A percentile compares a stretch with the other conserved stretches of the same genome.
Conservation (phyloP, 441 rosid genomes). For the Erodium texanum region DNA sequence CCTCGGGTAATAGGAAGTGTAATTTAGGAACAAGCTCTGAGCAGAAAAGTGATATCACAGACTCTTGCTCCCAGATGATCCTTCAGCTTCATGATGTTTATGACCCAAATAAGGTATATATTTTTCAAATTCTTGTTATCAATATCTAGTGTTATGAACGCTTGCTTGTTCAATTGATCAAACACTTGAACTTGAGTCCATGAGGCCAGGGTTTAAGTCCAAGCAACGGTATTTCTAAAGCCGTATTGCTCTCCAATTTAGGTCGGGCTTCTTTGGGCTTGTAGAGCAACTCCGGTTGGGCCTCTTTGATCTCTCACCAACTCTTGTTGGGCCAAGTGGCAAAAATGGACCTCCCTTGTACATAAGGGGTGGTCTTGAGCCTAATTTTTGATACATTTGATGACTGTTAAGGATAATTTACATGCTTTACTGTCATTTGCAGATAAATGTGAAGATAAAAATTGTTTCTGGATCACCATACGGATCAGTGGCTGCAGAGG, state of each 20-base stretch:
- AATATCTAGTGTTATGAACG: background rate
- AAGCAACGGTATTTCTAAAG: no score
- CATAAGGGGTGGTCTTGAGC: no score
- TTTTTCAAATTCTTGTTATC: background rate
- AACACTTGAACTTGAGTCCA: no score
- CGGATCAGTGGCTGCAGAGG: constrained; percentile 86
- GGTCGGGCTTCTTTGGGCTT: no score
- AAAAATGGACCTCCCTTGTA: no score
- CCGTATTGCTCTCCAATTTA: no score
- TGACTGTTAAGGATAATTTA: background rate
- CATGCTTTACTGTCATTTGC: background rate
- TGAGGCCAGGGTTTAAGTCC: no score
- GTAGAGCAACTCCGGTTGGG: no score
- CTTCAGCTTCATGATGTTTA: constrained; percentile 91
- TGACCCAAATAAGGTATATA: constrained; percentile 83
- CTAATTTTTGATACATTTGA: no score
- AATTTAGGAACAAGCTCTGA: constrained; percentile 54
- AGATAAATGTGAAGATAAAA: constrained; percentile 90
- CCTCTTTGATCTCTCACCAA: no score
- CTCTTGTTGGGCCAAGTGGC: no score
- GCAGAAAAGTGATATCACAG: constrained; percentile 61
- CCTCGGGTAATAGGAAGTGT: constrained; percentile 52
- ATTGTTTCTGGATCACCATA: constrained; percentile 77
- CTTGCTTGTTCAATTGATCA: no score
- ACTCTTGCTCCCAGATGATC: constrained; percentile 88